Evolutionary conservation across 495 filamentous ascomycete species (phyloP), one percentile per base, ranked within the genome.

Genomic region (Neohortaea acidophila): DNA sequence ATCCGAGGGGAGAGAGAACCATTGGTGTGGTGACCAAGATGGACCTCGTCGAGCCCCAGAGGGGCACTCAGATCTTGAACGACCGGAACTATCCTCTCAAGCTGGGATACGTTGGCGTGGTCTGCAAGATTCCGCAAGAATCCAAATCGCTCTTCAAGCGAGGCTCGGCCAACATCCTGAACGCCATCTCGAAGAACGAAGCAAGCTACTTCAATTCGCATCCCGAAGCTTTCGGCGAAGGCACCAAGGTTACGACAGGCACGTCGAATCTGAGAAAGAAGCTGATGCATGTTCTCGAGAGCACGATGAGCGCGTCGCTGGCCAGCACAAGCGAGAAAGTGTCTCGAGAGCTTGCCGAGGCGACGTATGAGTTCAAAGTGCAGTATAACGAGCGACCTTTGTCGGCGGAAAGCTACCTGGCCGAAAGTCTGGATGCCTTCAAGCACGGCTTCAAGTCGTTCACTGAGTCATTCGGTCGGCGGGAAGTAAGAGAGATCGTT

Each of bases 11-110:
- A 19, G 91, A 99, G 56, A 67, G 89, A 37, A 99, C 89, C 2
- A 96, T 99, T 52, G 89, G 89, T 25, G 89, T 99, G 17, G 80
- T 99, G 18, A 99, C 89, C 18, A 99, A 99, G 62, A 94, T 99
- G 87, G 89, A 99, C 54, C 70, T 99, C 15, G 85, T 99, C 14
- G 85, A 94, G 40, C 71, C 89, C 10, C 64, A 65, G 14, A 74
- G 89, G 41, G 89, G 85, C 12, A 67, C 70, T 12, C 66, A 68
- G 21, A 81, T 99, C 22, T 63, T 99, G 5, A 67, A 62, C 26
- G 89, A 99, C 57, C 75, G 74, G 56, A 92, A 94, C 53, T 99
- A 99, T 47, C 86, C 91, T 34, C 70, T 99, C 21, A 71, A 87
- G 7, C 67, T 99, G 20, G 89, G 89, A n/a, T 99, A 99, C 55